A percentile compares a stretch with the other conserved stretches of the same genome.
phyloP scores from a whole-genome alignment of 1,284 basidiomycete species.

The Malassezia furfur region DNA sequence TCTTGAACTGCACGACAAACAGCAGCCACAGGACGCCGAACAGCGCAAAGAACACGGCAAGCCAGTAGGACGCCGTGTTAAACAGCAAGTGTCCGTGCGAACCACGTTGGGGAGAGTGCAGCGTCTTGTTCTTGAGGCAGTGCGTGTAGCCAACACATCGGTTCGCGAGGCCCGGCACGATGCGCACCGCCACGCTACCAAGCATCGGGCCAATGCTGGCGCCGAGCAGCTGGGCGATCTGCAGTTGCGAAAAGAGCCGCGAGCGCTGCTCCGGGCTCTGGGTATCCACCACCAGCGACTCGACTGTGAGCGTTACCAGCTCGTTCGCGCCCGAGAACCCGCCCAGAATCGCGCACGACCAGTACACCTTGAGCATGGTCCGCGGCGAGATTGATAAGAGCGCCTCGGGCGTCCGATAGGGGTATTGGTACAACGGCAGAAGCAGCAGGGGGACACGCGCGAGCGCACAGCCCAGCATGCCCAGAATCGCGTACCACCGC shows the following conservation, averaged over 20 bases:
- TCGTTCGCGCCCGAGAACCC: slow-evolving; percentile 12
- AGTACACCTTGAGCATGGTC: slow-evolving; percentile 12
- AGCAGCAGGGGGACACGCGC: slow-evolving; percentile 15
- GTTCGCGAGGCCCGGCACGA: background rate
- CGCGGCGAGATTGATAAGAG: background rate
- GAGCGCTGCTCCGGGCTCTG: slow-evolving; percentile 12
- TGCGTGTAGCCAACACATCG: slow-evolving; percentile 6
- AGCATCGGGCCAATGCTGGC: slow-evolving; percentile 11
- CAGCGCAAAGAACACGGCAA: slow-evolving; percentile 4
- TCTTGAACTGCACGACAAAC: background rate
- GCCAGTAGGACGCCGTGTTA: slow-evolving; percentile 18
- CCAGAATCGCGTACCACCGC: slow-evolving; percentile 1
- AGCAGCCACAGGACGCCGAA: slow-evolving; percentile 2
- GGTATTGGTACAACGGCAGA: slow-evolving; percentile 16
- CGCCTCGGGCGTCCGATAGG: background rate
- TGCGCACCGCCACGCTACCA: background rate
- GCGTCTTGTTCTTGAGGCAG: background rate
- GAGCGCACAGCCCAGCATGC: slow-evolving; percentile 5
- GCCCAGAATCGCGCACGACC: slow-evolving; percentile 11
- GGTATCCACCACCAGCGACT: slow-evolving; percentile 9
- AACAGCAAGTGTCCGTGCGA: slow-evolving; percentile 3
- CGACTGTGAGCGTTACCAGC: slow-evolving; percentile 10
- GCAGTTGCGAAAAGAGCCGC: slow-evolving; percentile 3
- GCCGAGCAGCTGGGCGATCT: slow-evolving; percentile 16
- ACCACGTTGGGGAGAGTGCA: background rate